phyloP scores from a whole-genome alignment of 306 rosid genomes.

The Spatholobus suberectus region DNA sequence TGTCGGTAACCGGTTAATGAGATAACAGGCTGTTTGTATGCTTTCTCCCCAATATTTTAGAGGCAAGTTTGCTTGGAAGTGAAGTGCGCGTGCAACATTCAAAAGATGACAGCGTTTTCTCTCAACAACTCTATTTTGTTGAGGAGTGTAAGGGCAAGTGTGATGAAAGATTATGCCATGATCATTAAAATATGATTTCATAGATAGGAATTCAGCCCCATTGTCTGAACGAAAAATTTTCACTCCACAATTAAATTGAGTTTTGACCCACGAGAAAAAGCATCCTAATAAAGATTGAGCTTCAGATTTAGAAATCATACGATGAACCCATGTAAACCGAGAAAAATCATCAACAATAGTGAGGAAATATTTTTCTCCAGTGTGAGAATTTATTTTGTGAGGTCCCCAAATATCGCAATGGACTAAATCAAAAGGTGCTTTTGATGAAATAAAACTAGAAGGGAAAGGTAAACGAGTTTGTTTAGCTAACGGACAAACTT shows the following conservation, averaged over 20 bases:
- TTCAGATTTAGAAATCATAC: background rate
- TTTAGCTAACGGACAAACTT: background rate
- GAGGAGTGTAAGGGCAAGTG: background rate
- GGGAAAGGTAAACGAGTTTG: background rate
- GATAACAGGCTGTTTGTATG: background rate
- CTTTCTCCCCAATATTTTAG: background rate
- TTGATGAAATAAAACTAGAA: background rate
- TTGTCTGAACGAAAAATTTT: background rate
- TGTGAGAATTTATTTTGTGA: background rate
- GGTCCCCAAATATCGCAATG: too few species aligned
- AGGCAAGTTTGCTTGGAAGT: background rate
- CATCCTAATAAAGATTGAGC: background rate
- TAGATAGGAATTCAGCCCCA: background rate
- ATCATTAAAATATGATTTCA: background rate
- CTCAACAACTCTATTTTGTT: conserved; percentile 1
- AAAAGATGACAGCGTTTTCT: background rate
- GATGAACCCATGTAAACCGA: background rate
- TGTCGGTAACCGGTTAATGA: background rate
- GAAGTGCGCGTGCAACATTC: background rate
- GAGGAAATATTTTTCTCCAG: background rate
- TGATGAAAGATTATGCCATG: background rate
- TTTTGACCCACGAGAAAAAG: background rate
- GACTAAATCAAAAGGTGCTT: background rate
- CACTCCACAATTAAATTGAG: background rate
- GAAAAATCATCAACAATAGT: background rate